Percentiles rank a stretch among this genome's conserved stretches.
These are phyloP conservation scores for Hygrocybe coccinea DNA, from an alignment of 768 basidiomycete species.

Conservation along the genomic window DNA sequence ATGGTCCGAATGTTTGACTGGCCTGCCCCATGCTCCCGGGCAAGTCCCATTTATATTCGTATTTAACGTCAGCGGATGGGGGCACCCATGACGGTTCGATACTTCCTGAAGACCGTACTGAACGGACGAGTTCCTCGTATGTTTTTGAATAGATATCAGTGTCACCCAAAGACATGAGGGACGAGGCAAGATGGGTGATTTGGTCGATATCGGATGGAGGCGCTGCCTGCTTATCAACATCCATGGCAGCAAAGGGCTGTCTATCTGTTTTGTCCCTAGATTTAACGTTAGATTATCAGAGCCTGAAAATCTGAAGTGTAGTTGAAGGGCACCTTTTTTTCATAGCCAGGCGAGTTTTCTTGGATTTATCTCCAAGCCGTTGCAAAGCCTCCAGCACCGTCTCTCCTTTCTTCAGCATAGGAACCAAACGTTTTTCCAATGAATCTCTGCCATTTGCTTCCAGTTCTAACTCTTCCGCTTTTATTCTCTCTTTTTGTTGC, in stretches of 20 bases:
- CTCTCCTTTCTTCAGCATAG: conserved; percentile 82
- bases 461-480: conserved; percentile 71
- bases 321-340: conserved; percentile 26
- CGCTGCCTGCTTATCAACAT: conserved; percentile 42
- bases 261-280: conserved; percentile 21
- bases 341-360: conserved; percentile 39
- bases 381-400: conserved; percentile 86
- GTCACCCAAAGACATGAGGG: conserved; percentile 85
- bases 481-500: conserved; percentile 60
- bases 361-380: conserved; percentile 68
- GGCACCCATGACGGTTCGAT: conserved; percentile 70
- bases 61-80: conserved; percentile 68
- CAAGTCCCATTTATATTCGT: conserved; percentile 78
- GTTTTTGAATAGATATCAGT: conserved; percentile 81
- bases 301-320: conserved; percentile 11
- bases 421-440: conserved; percentile 63
- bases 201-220: conserved; percentile 57
- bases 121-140: conserved; percentile 78
- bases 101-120: conserved; percentile 64
- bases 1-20: conserved; percentile 71
- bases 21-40: conserved; percentile 34
- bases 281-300: background rate
- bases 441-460: conserved; percentile 58
- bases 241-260: too few species aligned
- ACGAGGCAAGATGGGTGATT: conserved; percentile 63